Base-by-base conservation (phyloP, 441 rosid genomes). In the Pelargonium citronellum region DNA sequence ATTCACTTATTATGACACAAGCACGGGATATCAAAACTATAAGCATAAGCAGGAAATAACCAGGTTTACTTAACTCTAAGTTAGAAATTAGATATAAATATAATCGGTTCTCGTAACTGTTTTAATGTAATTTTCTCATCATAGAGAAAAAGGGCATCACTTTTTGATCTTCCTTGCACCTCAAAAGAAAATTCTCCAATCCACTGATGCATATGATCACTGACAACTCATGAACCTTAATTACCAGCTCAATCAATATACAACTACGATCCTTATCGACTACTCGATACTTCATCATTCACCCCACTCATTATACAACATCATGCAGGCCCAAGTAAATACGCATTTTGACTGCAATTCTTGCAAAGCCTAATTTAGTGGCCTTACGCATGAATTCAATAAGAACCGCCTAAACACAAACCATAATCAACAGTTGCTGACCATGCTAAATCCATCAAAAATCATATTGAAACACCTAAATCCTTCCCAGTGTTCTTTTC, bases 231-330 rank as follows among this genome's bases (percentile, higher is more conserved):
- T 88, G 93, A 57, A 78, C 83, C 11, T 74, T 81, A 41, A 82
- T 84, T 80, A 85, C 81, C 34, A 93, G 75, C 73, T 83, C 86
- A 68, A 91, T 84, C 97, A 97, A 89, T 81, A 96, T 91, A 74
- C 96, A 89, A 4, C 97, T 97, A 4, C 92, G 89, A 66, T 91
- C 95, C 80, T 93, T 89, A 64, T 57, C 78, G 55, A 89, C 91
- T 53, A 87, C 91, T 72, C 79, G 80, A 39, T 74, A 71, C 77
- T 69, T 89, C 98, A 89, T 88, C 76, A 77, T 30, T 60, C 73
- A 82, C 80, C 83, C 67, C 24, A 91, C 87, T 60, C 91, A 77
- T 72, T 85, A 91, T 71, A 87, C 93, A 20, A 87, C 92, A 41
- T 80, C 84, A 34, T 53, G 12, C 83, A 73, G 74, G 43, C 96